Evolutionary conservation across 2,329 filamentous ascomycete genomes (phyloP), one percentile per base, ranked within the genome.

Genomic region (Cadophora sp.): DNA sequence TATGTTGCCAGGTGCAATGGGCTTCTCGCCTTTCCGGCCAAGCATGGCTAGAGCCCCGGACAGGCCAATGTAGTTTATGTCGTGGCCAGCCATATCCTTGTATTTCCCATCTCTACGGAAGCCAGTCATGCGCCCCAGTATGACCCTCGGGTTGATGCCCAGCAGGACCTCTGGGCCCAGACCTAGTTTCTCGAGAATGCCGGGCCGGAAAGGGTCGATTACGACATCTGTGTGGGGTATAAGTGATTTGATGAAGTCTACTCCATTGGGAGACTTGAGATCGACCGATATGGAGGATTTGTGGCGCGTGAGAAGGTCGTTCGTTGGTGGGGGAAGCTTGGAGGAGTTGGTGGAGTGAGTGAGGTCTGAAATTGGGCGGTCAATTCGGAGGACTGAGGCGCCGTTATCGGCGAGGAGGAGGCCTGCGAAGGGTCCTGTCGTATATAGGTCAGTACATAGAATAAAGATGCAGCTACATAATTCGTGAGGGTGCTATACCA

Each of bases 1-100:
- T 22, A 98, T 85, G 76, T 98, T 98, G 6, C 84, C 88, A 0
- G 96, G 96, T 22, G 94, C 86, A 69, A 91, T 89, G 0, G 95
- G 95, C 72, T 87, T 89, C 76, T 90, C 87, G 19, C 84, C 86
- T 31, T 83, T 82, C 0, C 91, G 84, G 0, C 95, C 95, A 3
- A 98, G 86, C 80, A 97, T 83, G 0, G 86, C 85, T 31, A 98
- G 81, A 0, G 92, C 90, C 0, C 95, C 95, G 0, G 91, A 92
- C 0, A 97, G 92, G 60, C 94, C 93, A 51, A 98, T 90, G 80
- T 98, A 98, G 78, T 98, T 97, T 79, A 97, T 97, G 78, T 97
- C 94, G 78, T 97, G 94, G 55, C 94, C 94, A 0, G 94, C 94
- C 94, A 97, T 97, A 75, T 86, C 81, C 59, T 87, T 87, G 80